A percentile compares a stretch with the other conserved stretches of the same genome.
Conservation (phyloP, 1,139 yeast genomes). For the Hyphopichia fennica region DNA sequence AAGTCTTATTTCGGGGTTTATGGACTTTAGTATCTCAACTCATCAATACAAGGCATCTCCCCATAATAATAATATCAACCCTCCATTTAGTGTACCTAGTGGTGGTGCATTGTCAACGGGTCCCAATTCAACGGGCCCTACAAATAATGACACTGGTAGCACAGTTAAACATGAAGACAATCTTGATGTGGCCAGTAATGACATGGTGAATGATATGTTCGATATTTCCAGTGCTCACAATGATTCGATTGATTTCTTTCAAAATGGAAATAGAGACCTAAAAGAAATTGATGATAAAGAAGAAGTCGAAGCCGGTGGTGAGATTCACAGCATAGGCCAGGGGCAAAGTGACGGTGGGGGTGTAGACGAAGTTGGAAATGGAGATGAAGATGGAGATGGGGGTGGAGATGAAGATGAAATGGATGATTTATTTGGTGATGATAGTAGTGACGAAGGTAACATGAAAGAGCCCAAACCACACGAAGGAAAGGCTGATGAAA, state of each 20-base stretch:
- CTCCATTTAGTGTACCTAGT: constrained; percentile 28
- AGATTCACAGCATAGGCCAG: no score
- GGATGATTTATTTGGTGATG: constrained; percentile 47
- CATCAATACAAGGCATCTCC: constrained; percentile 13
- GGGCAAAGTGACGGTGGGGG: no score
- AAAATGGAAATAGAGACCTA: constrained; percentile 15
- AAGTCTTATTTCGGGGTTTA: constrained; percentile 33
- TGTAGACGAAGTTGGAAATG: no score
- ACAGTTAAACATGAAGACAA: constrained; percentile 1
- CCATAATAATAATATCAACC: constrained; percentile 1
- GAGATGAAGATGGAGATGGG: constrained; percentile 15
- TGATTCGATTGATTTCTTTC: constrained; percentile 18
- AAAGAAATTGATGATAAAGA: not conserved
- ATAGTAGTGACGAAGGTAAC: constrained; percentile 25
- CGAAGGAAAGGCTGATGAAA: not conserved
- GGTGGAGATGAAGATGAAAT: constrained; percentile 28
- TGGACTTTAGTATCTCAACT: constrained; percentile 33
- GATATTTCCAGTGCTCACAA: constrained; percentile 17
- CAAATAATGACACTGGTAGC: constrained; percentile 12
- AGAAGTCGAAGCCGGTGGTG: no score
- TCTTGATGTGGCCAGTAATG: constrained; percentile 3
- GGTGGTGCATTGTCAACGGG: constrained; percentile 22
- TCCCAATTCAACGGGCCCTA: constrained; percentile 22
- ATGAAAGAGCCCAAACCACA: not conserved
- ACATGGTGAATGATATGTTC: constrained; percentile 22